Evolutionary conservation across 805 yeast genomes (phyloP), one percentile per base, ranked within the genome.

Genomic region (Yamadazyma akitaensis): DNA sequence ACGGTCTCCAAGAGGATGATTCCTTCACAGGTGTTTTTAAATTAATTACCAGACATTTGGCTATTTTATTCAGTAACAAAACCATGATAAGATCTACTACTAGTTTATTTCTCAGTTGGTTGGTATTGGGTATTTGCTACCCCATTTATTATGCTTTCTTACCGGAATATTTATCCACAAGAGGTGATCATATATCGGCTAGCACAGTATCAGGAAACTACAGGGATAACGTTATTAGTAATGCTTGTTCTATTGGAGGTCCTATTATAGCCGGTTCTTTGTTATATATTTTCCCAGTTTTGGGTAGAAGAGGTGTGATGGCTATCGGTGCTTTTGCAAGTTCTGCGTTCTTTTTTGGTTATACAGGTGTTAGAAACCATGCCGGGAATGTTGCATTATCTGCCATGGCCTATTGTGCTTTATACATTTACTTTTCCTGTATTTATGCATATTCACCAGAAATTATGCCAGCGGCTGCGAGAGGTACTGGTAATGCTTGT

Each of bases 291-390:
- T 36, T 62, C 41, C 65, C 63, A 3, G 39, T 42, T 1, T 59
- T 81, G 24, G 84, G 85, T 10, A 68, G 84, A 57, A 68, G 79
- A 53, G 85, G 85, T 19, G 74, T 82, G 1, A 68, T 82, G 74
- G 64, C 67, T 1, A 65, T 77, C 46, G 83, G 85, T 34, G 77
- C 81, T 2, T 34, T 81, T 10, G 53, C 73, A 21, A 65, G 81
- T 1, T 80, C 80, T 75, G 80, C 78, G 1, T 73, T 82, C 43
- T 61, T 82, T 49, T 81, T 81, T 56, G 84, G 84, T 40, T 81
- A 81, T 57, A 82, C 87, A 17, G 76, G 80, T 1, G 79, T 80
- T 10, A 72, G 75, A 58, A 75, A 80, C 0, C 68, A 76, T 40
- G 64, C 75, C 33, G 61, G 63, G 30, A 80, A 80, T 58, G 80